These are phyloP conservation scores for Schizopora paradoxa DNA, from an alignment of 1,284 basidiomycete genomes.

Conservation along the genomic window DNA sequence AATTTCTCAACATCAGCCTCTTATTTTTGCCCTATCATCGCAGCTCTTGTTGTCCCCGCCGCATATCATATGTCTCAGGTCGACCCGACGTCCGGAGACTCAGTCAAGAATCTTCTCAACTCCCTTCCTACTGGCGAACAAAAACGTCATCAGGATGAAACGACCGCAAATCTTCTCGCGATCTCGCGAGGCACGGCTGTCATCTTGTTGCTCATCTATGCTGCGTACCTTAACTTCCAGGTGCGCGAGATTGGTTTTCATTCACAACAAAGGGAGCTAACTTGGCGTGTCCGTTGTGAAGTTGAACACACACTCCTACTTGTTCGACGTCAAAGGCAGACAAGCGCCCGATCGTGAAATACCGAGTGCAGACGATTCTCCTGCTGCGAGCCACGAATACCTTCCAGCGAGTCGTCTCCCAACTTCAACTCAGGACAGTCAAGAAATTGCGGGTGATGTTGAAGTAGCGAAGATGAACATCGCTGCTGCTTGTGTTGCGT, in stretches of 20 bases:
- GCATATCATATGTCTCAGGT: slow-evolving; percentile 63
- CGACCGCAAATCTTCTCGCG: slow-evolving; percentile 53
- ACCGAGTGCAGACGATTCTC: background rate
- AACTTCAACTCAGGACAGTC: background rate
- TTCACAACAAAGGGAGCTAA: background rate
- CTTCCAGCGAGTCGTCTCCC: too few species aligned
- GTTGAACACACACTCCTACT: slow-evolving; percentile 45
- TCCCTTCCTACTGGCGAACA: slow-evolving; percentile 13
- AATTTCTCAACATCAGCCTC: slow-evolving; percentile 2
- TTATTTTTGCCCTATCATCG: background rate
- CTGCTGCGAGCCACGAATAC: slow-evolving; percentile 22
- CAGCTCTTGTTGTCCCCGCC: slow-evolving; percentile 87
- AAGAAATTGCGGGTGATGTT: slow-evolving; percentile 37
- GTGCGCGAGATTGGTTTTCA: slow-evolving; percentile 31
- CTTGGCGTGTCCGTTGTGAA: slow-evolving; percentile 26
- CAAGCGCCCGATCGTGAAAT: background rate
- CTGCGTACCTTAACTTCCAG: slow-evolving; percentile 77
- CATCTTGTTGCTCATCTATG: slow-evolving; percentile 77
- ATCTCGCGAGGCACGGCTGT: slow-evolving; percentile 86
- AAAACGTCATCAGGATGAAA: slow-evolving; percentile 29
- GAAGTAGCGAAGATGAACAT: slow-evolving; percentile 66
- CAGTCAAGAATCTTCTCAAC: slow-evolving; percentile 2
- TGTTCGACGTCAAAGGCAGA: slow-evolving; percentile 41
- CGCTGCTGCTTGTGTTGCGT: slow-evolving; percentile 56
- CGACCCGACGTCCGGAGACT: slow-evolving; percentile 10